phyloP scores from a whole-genome alignment of 2,329 filamentous ascomycete genomes.

The Colletotrichum tropicicola region DNA sequence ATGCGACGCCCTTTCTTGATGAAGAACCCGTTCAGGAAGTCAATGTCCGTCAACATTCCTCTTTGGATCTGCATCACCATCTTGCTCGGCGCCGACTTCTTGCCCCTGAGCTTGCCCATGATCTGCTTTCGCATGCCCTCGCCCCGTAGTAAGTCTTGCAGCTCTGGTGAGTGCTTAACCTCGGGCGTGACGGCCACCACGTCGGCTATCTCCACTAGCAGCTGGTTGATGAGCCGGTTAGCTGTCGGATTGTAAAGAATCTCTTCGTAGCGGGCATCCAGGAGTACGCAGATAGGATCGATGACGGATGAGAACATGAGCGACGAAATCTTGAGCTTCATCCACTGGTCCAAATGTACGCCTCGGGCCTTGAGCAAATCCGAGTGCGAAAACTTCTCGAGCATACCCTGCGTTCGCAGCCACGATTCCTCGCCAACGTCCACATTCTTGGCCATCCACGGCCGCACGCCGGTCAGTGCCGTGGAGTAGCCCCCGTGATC shows the following conservation, averaged over 20 bases:
- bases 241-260: slow-evolving; percentile 74
- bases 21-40: slow-evolving; percentile 91
- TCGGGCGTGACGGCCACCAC: slow-evolving; percentile 83
- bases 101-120: slow-evolving; percentile 63
- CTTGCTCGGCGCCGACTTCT: slow-evolving; percentile 63
- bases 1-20: slow-evolving; percentile 75
- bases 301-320: slow-evolving; percentile 80
- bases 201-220: slow-evolving; percentile 78
- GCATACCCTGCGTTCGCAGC: slow-evolving; percentile 59
- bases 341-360: slow-evolving; percentile 67
- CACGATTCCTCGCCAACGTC: slow-evolving; percentile 32
- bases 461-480: slow-evolving; percentile 41
- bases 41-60: slow-evolving; percentile 76
- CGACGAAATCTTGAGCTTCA: slow-evolving; percentile 80
- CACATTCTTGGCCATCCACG: slow-evolving; percentile 25
- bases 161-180: slow-evolving; percentile 66
- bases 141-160: slow-evolving; percentile 64
- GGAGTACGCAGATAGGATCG: slow-evolving; percentile 82
- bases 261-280: slow-evolving; percentile 79
- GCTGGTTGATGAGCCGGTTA: slow-evolving; percentile 71
- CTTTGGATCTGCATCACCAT: slow-evolving; percentile 74
- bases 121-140: slow-evolving; percentile 69
- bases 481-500: slow-evolving; percentile 40
- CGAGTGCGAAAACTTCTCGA: slow-evolving; percentile 70
- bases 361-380: slow-evolving; percentile 69